phyloP scores from a whole-genome alignment of 495 filamentous ascomycete species.

The Penicillium longicatenatum region DNA sequence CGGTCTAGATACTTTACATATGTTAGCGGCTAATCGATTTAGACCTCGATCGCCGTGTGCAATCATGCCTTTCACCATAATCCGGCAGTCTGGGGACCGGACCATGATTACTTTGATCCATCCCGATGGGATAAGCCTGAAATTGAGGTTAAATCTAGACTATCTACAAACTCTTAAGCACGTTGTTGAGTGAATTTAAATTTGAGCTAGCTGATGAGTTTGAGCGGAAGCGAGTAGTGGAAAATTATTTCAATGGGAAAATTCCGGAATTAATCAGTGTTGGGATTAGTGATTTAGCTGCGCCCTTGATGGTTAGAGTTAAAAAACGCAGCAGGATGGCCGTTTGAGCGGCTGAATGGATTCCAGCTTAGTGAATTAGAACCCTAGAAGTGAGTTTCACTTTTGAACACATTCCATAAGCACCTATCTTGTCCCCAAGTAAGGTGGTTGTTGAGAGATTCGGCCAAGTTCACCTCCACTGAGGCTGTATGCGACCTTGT shows the following conservation, averaged over 20 bases:
- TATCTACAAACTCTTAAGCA: constrained; percentile 21
- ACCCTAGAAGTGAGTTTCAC: no score
- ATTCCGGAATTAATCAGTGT: constrained; percentile 17
- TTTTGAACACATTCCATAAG: not conserved
- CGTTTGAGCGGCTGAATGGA: not conserved
- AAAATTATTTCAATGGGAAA: not conserved
- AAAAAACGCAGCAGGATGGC: not conserved
- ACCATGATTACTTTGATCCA: constrained; percentile 15
- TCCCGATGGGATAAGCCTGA: constrained; percentile 11
- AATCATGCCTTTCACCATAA: constrained; percentile 22
- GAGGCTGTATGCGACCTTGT: not conserved
- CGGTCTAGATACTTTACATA: not conserved
- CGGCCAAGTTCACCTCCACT: not conserved
- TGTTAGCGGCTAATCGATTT: not conserved
- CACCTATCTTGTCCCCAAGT: not conserved
- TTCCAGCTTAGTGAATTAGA: not conserved
- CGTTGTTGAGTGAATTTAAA: constrained; percentile 13
- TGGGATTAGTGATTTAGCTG: constrained; percentile 19
- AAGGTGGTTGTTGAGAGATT: not conserved
- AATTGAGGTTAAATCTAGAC: constrained; percentile 4
- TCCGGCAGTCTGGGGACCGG: constrained; percentile 10
- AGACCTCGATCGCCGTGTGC: constrained; percentile 17
- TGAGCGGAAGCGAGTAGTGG: not conserved
- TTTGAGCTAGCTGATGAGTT: constrained; percentile 11
- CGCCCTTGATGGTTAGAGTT: constrained; percentile 11